Conservation (phyloP, 1,284 basidiomycete species). For the Ustilago bromivora region DNA sequence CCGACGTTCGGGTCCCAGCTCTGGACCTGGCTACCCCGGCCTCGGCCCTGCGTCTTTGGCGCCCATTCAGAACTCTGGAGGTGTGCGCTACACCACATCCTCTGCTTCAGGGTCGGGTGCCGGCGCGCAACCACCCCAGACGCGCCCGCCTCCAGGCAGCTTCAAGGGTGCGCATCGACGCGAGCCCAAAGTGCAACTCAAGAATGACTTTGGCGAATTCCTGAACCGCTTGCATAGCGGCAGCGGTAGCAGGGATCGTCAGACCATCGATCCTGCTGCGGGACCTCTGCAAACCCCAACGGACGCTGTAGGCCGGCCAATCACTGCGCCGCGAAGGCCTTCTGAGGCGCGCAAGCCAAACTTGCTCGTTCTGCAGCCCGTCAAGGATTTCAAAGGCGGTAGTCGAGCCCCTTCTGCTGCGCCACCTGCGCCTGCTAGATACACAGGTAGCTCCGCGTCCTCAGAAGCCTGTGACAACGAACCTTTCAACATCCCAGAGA, state of each 20-base stretch:
- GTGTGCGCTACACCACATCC: constrained; percentile 4
- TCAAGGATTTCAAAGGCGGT: constrained; percentile 33
- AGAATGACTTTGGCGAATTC: constrained; percentile 25
- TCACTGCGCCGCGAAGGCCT: constrained; percentile 16
- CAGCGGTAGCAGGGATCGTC: neutral
- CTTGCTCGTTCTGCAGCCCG: constrained; percentile 28
- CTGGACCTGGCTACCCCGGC: constrained; percentile 22
- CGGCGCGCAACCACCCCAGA: neutral
- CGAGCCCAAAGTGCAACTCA: constrained; percentile 28
- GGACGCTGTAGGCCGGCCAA: constrained; percentile 14
- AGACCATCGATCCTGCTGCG: neutral
- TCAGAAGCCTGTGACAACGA: constrained; percentile 32
- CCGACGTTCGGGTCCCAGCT: constrained; percentile 23
- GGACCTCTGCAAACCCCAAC: constrained; percentile 16
- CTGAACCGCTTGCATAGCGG: constrained; percentile 18
- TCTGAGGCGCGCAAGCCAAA: constrained; percentile 30
- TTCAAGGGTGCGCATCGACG: constrained; percentile 46
- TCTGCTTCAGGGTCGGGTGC: constrained; percentile 5
- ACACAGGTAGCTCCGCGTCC: constrained; percentile 16
- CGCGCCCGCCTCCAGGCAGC: constrained; percentile 29
- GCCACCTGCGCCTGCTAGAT: neutral
- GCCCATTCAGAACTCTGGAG: neutral
- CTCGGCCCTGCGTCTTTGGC: constrained; percentile 19
- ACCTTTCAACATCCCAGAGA: constrained; percentile 35
- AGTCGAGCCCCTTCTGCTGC: constrained; percentile 17